phyloP scores from a whole-genome alignment of 805 yeast genomes.

The Saccharomycopsis microspora region DNA sequence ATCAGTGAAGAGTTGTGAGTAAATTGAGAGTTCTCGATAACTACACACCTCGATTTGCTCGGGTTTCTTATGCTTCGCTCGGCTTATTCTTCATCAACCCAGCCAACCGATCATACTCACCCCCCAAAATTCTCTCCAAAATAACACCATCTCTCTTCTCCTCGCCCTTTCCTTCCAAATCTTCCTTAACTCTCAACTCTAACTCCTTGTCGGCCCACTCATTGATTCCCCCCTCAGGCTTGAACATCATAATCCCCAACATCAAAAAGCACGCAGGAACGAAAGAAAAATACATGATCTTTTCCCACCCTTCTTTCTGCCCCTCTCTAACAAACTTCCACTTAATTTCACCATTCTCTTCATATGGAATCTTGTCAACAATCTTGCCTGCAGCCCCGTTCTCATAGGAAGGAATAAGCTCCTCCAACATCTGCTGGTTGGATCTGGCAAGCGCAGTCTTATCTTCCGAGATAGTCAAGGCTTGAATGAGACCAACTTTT shows the following conservation, averaged over 20 bases:
- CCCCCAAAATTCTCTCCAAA: conserved; percentile 70
- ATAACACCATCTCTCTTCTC: conserved; percentile 61
- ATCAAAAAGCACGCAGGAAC: conserved; percentile 58
- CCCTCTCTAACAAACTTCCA: conserved; percentile 72
- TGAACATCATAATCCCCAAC: conserved; percentile 38
- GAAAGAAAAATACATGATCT: conserved; percentile 56
- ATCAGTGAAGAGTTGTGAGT: background rate
- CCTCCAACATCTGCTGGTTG: conserved; percentile 50
- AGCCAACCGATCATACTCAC: conserved; percentile 69
- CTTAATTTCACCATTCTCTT: conserved; percentile 70
- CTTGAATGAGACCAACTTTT: conserved; percentile 38
- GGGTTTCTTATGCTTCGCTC: background rate
- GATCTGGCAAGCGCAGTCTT: conserved; percentile 44
- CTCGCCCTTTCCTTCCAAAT: conserved; percentile 45
- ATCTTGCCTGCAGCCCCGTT: conserved; percentile 45
- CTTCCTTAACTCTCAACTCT: conserved; percentile 63
- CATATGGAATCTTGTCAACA: conserved; percentile 75
- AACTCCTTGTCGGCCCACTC: conserved; percentile 84
- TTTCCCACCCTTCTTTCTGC: conserved; percentile 80
- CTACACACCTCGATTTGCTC: conserved; percentile 2
- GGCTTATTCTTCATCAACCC: conserved; percentile 37
- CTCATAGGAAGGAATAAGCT: conserved; percentile 36
- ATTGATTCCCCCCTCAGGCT: conserved; percentile 37
- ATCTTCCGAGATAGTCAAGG: conserved; percentile 36
- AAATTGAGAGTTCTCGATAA: no score